These are phyloP conservation scores for Acer negundo DNA, from an alignment of 345 rosid genomes.

Conservation along the genomic window DNA sequence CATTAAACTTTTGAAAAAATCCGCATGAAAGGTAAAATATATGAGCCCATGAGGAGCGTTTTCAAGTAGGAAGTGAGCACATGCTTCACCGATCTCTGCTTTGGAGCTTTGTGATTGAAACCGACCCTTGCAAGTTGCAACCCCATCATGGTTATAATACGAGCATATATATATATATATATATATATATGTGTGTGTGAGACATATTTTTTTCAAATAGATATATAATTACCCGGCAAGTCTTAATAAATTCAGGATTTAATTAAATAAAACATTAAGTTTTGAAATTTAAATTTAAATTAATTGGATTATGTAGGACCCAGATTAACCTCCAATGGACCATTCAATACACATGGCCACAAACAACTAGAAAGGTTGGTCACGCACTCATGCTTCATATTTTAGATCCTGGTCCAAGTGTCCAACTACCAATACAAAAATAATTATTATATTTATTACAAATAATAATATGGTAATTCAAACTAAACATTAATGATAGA, in stretches of 20 bases:
- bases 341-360: neutral
- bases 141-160: no score
- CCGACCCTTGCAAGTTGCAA: neutral
- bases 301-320: neutral
- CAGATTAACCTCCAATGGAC: neutral
- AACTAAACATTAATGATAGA: neutral
- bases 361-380: no score
- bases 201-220: no score
- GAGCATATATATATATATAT: no score
- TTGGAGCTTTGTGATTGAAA: neutral
- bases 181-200: no score
- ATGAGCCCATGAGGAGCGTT: neutral
- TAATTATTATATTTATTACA: neutral
- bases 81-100: neutral
- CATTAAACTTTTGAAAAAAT: no score
- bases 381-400: no score
- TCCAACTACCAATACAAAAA: slow-evolving; percentile 2
- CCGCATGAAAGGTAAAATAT: no score
- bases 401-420: slow-evolving; percentile 3
- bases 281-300: no score
- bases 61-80: neutral
- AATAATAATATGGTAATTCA: neutral
- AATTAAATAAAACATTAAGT: no score
- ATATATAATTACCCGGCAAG: no score
- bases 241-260: no score